phyloP scores from a whole-genome alignment of 2,329 filamentous ascomycete genomes.

The Grosmannia serpens region DNA sequence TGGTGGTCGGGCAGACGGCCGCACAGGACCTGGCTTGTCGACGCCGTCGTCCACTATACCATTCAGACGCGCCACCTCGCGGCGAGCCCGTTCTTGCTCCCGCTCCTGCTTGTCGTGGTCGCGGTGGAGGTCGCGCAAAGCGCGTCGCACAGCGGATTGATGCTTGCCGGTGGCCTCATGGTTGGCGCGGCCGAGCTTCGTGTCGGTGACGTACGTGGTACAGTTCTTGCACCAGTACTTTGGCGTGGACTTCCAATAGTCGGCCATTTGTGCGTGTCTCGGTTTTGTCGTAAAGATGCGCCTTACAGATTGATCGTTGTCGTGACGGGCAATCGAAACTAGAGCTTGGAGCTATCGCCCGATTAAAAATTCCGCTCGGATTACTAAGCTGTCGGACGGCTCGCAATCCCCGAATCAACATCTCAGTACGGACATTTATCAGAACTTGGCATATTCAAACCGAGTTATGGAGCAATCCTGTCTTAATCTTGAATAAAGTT shows the following conservation, averaged over 20 bases:
- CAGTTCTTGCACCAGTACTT: constrained; percentile 99
- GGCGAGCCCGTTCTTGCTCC: constrained; percentile 70
- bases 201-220: constrained; percentile 81
- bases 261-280: constrained; percentile 56
- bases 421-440: no score
- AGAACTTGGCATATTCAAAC: no score
- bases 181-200: constrained; percentile 75
- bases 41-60: constrained; percentile 46
- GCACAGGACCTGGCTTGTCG: constrained; percentile 1
- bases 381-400: no score
- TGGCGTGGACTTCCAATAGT: constrained; percentile 98
- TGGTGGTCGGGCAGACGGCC: not conserved
- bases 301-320: no score
- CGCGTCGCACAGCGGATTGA: constrained; percentile 77
- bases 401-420: no score
- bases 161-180: constrained; percentile 82
- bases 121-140: constrained; percentile 78
- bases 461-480: no score
- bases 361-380: no score
- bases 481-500: no score
- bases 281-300: not conserved
- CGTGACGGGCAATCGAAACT: no score
- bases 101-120: constrained; percentile 69
- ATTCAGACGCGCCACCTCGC: constrained; percentile 78
- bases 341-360: no score